Evolutionary conservation across 2,329 filamentous ascomycete species (phyloP).

Genomic region (Elsinoe perseae): DNA sequence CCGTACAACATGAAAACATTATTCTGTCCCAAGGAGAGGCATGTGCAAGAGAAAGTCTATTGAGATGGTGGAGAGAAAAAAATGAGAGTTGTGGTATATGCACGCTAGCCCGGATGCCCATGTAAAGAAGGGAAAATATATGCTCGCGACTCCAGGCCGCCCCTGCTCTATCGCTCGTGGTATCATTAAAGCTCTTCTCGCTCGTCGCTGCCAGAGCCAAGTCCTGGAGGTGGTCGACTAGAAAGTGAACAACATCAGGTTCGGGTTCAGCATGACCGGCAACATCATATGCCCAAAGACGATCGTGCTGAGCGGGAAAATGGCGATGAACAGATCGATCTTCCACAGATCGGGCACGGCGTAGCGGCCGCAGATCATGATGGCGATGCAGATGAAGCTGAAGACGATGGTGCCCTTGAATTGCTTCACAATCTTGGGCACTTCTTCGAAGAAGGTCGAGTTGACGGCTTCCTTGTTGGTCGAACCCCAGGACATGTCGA

Average conservation of each 20-base stretch:
- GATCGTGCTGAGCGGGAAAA: slow-evolving; percentile 50
- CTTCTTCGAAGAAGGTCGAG: slow-evolving; percentile 50
- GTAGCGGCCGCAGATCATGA: slow-evolving; percentile 44
- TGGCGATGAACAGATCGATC: slow-evolving; percentile 51
- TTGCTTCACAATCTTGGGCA: slow-evolving; percentile 47
- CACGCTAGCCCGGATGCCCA: not conserved
- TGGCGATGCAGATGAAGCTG: slow-evolving; percentile 38
- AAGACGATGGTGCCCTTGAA: slow-evolving; percentile 51
- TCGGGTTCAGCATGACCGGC: slow-evolving; percentile 55
- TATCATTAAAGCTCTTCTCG: too few species aligned
- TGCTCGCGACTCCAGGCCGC: not conserved
- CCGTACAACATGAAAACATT: not conserved
- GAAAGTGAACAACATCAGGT: slow-evolving; percentile 57
- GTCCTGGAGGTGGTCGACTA: slow-evolving; percentile 26
- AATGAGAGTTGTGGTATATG: not conserved
- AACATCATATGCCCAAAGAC: slow-evolving; percentile 50
- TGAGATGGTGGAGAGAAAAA: not conserved
- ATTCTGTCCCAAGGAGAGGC: not conserved
- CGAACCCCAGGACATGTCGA: slow-evolving; percentile 45
- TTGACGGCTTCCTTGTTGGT: slow-evolving; percentile 53
- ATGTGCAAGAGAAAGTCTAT: not conserved
- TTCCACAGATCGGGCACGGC: slow-evolving; percentile 47
- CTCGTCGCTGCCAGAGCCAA: not conserved
- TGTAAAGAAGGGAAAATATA: too few species aligned
- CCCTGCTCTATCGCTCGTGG: not conserved